Evolutionary conservation across 2,329 filamentous ascomycete genomes (phyloP), one percentile per base, ranked within the genome.

Genomic region (Microcyclosporella mali): DNA sequence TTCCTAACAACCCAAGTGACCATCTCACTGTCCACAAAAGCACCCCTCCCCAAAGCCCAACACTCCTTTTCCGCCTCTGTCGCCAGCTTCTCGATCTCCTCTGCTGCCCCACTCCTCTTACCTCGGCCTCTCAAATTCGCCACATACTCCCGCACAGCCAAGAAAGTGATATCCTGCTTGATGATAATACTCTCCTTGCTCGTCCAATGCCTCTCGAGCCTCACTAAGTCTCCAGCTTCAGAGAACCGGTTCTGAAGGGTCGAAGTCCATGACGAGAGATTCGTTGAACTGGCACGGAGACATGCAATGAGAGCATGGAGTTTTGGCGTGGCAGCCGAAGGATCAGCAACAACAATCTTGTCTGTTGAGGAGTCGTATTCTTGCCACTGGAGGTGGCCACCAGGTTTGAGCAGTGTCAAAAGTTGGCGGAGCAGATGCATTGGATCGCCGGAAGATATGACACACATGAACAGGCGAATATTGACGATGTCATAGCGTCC

Each of bases 301-400:
- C 11, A 15, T 4, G 28, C 30, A 4, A 18, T 17, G 2, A 46
- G 15, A n/a, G 34, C 39, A n/a, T 39, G 19, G 1, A 46, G 21
- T n/a, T 46, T 46, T 9, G 44, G 44, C 2, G 44, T 39, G 2
- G 33, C 19, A 7, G 34, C 21, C 15, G 29, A 33, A 2, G 43
- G 43, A 21, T 41, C 39, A 27, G 47, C 37, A 2, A 47, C 19
- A 2, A 50, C 16, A 7, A 52, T 18, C 14, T 37, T 40, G 17
- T 48, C 44, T 2, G 25, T 47, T 7, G 31, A 27, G 9, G 42
- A 29, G 30, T 53, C 40, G 16, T 47, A 52, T 41, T 55, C 52
- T 28, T 53, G 46, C 55, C 53, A 58, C 16, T 58, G 53, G 1
- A 58, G 35, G 31, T 45, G 51, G 11, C 55, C 53, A 9, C 51